Evolutionary conservation across 108 stramenopile species (phyloP).

Genomic region (Nannochloropsis salina): DNA sequence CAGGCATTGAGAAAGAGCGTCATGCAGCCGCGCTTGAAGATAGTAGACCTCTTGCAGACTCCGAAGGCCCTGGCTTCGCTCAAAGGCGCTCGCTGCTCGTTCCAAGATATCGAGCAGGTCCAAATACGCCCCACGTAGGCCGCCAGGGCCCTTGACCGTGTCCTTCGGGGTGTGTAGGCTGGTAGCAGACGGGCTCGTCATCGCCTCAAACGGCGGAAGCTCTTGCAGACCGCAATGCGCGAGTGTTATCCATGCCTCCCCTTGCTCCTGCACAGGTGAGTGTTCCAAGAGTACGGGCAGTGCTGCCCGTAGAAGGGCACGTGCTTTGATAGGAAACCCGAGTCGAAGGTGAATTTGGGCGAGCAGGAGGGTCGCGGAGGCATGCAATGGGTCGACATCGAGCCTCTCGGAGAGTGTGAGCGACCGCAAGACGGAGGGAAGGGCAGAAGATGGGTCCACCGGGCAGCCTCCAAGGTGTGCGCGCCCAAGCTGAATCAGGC

Average conservation of each 20-base stretch:
- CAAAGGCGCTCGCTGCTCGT: neutral
- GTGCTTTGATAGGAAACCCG: constrained; percentile 56
- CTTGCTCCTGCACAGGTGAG: constrained; percentile 62
- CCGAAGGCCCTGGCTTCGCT: neutral
- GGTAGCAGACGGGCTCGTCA: too few relatives aligned
- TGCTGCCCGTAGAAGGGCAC: constrained; percentile 59
- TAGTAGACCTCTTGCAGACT: neutral
- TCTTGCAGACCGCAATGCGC: constrained; percentile 61
- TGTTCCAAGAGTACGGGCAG: constrained; percentile 63
- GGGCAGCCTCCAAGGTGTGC: constrained; percentile 57
- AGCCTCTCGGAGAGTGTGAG: constrained; percentile 57
- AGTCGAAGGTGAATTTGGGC: constrained; percentile 60
- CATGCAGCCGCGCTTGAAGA: neutral
- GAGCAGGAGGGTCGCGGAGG: constrained; percentile 60
- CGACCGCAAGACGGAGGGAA: constrained; percentile 63
- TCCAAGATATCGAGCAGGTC: neutral
- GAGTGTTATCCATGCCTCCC: constrained; percentile 66
- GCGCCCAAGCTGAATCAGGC: constrained; percentile 44
- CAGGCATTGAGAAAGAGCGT: neutral
- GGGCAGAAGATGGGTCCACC: constrained; percentile 48
- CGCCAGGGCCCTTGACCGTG: too few relatives aligned
- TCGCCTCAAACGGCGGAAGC: too few relatives aligned
- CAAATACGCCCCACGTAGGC: too few relatives aligned
- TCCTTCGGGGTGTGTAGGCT: too few relatives aligned
- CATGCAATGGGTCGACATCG: constrained; percentile 68